Percentiles rank a stretch among this genome's conserved stretches.
phyloP scores from a whole-genome alignment of 108 stramenopile species.

The Fragilariopsis cylindrus region DNA sequence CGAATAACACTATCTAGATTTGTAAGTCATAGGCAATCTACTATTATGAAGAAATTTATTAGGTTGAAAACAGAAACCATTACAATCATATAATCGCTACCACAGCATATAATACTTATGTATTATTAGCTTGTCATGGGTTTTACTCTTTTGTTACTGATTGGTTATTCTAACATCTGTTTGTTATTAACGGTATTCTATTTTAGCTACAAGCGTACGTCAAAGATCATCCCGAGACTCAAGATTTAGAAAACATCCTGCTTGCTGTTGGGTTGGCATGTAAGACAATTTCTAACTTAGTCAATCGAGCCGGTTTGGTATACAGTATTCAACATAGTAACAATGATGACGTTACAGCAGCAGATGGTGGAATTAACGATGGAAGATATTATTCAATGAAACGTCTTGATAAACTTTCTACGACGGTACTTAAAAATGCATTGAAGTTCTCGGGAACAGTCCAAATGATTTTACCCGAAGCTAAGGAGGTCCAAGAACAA shows the following conservation, averaged over 20 bases:
- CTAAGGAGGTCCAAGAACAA: constrained; percentile 41
- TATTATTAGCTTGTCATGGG: too few relatives aligned
- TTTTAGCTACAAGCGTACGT: constrained; percentile 14
- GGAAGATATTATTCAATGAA: constrained; percentile 92
- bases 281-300: constrained; percentile 92
- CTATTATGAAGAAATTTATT: too few relatives aligned
- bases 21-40: constrained; percentile 16
- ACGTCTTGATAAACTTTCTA: constrained; percentile 95
- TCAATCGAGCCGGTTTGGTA: constrained; percentile 64
- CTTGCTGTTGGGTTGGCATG: constrained; percentile 90
- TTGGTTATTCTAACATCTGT: too few relatives aligned
- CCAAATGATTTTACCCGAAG: constrained; percentile 65
- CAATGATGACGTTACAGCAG: constrained; percentile 15
- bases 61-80: too few relatives aligned
- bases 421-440: constrained; percentile 95
- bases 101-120: too few relatives aligned
- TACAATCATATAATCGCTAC: too few relatives aligned
- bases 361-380: constrained; percentile 40
- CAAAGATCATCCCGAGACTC: constrained; percentile 51
- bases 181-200: too few relatives aligned
- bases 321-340: constrained; percentile 15
- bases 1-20: constrained; percentile 56
- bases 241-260: constrained; percentile 70
- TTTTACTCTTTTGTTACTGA: too few relatives aligned
- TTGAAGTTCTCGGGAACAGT: constrained; percentile 84